phyloP scores from a whole-genome alignment of 139 green algal species.

The Spirogloea muscicola region DNA sequence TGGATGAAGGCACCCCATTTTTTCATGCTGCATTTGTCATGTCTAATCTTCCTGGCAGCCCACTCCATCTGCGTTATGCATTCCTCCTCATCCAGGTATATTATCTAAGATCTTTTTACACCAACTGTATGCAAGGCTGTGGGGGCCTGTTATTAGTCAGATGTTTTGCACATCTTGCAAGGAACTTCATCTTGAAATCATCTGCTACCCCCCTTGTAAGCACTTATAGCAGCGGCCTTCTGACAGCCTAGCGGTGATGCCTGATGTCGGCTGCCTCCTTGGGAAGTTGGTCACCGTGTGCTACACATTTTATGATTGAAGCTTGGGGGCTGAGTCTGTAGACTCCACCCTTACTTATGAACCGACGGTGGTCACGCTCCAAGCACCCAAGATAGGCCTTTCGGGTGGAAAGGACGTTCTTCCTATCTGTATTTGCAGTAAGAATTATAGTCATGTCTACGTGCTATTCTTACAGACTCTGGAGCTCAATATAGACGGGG shows the following conservation, averaged over 20 bases:
- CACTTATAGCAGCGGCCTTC: too few relatives aligned
- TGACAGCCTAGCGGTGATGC: too few relatives aligned
- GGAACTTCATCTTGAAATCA: background rate
- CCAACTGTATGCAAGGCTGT: background rate
- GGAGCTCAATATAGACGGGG: conserved; percentile 45
- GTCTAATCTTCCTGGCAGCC: background rate
- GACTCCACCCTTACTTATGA: too few relatives aligned
- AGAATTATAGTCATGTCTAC: background rate
- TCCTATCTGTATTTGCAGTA: background rate
- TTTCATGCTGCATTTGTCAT: conserved; percentile 1
- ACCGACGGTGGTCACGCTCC: background rate
- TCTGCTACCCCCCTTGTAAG: background rate
- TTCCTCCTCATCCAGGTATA: conserved; percentile 17
- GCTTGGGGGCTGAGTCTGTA: background rate
- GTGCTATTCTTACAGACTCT: conserved; percentile 10
- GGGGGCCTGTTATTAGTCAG: too few relatives aligned
- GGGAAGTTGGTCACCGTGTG: too few relatives aligned
- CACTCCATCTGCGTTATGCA: conserved; percentile 7
- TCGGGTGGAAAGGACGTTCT: background rate
- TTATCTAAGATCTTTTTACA: background rate
- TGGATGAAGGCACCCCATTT: background rate
- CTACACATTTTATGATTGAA: background rate
- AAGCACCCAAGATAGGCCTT: background rate
- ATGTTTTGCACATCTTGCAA: too few relatives aligned
- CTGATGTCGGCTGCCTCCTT: too few relatives aligned